phyloP scores from a whole-genome alignment of 192 early-diverging fungal genomes.

The Backusella psychrophila region DNA sequence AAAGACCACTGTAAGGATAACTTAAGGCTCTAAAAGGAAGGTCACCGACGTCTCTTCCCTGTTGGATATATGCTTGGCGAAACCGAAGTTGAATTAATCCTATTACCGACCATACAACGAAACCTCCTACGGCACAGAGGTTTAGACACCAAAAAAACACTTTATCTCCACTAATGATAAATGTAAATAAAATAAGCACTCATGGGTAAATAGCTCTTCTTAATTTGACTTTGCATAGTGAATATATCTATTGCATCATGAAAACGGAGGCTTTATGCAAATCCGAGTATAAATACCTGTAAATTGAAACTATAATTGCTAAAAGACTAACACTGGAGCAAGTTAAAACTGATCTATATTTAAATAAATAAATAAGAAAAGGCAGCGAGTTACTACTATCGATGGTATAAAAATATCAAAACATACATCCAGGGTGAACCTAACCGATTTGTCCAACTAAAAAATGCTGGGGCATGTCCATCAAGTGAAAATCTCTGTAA shows the following conservation, averaged over 20 bases:
- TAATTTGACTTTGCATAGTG: background rate
- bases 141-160: conserved; percentile 60
- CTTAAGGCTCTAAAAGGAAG: conserved; percentile 69
- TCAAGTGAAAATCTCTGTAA: conserved; percentile 70
- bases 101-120: conserved; percentile 81
- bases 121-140: conserved; percentile 67
- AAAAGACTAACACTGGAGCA: conserved; percentile 53
- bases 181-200: background rate
- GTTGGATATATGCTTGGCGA: conserved; percentile 68
- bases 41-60: conserved; percentile 55
- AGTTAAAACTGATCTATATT: conserved; percentile 42
- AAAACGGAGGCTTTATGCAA: no score
- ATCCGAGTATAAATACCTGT: conserved; percentile 1
- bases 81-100: conserved; percentile 74
- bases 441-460: conserved; percentile 49
- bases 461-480: conserved; percentile 62
- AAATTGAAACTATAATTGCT: conserved; percentile 51
- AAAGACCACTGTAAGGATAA: conserved; percentile 66
- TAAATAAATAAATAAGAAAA: background rate
- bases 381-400: background rate
- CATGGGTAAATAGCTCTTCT: background rate
- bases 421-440: conserved; percentile 50
- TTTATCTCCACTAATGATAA: conserved; percentile 24
- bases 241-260: no score
- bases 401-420: background rate